Evolutionary conservation across 2,329 filamentous ascomycete genomes (phyloP).

Genomic region (Aspergillus versicolor): DNA sequence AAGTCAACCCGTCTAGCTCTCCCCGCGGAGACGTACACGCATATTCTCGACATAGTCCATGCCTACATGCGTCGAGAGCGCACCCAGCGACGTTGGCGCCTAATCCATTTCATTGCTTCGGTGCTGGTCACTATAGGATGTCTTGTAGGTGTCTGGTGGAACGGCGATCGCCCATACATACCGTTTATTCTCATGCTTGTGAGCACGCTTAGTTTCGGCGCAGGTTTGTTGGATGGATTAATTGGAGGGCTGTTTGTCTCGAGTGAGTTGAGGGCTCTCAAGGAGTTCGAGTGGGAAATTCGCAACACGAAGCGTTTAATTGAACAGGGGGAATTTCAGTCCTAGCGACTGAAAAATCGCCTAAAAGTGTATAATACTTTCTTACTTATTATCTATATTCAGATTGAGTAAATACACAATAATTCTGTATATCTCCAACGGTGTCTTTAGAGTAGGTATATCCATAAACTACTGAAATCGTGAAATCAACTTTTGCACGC

Average conservation of each 20-base stretch:
- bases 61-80: constrained; percentile 70
- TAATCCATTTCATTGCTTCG: constrained; percentile 70
- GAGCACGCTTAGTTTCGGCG: constrained; percentile 72
- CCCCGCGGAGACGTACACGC: constrained; percentile 61
- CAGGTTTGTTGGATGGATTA: constrained; percentile 78
- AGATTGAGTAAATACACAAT: not conserved
- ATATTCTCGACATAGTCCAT: constrained; percentile 69
- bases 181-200: constrained; percentile 78
- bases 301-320: constrained; percentile 54
- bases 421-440: not conserved
- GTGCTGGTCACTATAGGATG: constrained; percentile 69
- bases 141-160: constrained; percentile 83
- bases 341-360: not conserved
- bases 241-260: constrained; percentile 86
- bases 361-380: not conserved
- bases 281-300: constrained; percentile 94
- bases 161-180: constrained; percentile 62
- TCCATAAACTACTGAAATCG: not conserved
- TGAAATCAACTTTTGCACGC: not conserved
- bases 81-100: constrained; percentile 68
- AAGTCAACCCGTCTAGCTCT: constrained; percentile 25
- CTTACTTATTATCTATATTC: not conserved
- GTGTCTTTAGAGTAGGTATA: not conserved
- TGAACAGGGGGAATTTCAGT: not conserved
- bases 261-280: constrained; percentile 75